Conservation (phyloP, 495 filamentous ascomycete genomes). For the Achaetomiella virescens region DNA sequence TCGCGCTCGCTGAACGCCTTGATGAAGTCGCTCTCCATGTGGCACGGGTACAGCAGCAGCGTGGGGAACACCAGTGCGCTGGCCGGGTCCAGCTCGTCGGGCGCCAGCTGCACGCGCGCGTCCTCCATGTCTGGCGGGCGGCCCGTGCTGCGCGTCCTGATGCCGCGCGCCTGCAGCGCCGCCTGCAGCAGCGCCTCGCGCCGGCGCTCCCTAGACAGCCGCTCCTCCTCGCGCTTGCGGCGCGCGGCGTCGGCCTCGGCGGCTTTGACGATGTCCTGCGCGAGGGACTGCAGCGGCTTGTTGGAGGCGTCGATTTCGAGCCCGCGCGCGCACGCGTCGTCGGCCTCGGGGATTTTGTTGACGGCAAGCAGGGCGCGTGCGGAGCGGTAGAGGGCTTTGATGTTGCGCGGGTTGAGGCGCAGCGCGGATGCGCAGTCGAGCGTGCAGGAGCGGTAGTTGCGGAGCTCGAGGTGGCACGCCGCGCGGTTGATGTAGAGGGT, state of each 20-base stretch:
- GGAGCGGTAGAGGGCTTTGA: conserved; percentile 87
- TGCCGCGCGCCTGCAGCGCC: conserved; percentile 69
- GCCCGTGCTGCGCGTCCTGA: conserved; percentile 57
- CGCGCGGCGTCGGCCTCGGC: conserved; percentile 31
- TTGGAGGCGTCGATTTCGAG: conserved; percentile 58
- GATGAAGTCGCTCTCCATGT: conserved; percentile 80
- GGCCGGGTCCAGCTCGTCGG: conserved; percentile 66
- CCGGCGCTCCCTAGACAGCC: conserved; percentile 39
- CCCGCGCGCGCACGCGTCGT: conserved; percentile 66
- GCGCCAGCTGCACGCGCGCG: conserved; percentile 57
- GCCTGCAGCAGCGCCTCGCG: conserved; percentile 55
- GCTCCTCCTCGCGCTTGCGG: conserved; percentile 44
- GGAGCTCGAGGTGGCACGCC: conserved; percentile 64
- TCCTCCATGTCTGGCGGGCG: conserved; percentile 82
- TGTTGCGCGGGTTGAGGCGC: conserved; percentile 64
- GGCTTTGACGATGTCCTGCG: conserved; percentile 48
- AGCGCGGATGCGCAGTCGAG: conserved; percentile 77
- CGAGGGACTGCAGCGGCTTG: conserved; percentile 48
- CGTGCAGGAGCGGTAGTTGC: conserved; percentile 77
- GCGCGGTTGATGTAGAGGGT: conserved; percentile 79
- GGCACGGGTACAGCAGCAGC: conserved; percentile 73
- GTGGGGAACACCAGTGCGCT: conserved; percentile 68
- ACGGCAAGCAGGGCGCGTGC: conserved; percentile 68
- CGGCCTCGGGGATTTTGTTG: conserved; percentile 65
- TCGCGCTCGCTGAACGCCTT: conserved; percentile 73